Percentiles rank a stretch among this genome's conserved stretches.
phyloP scores from a whole-genome alignment of 2,329 filamentous ascomycete genomes.

The Colletotrichum abscissum region DNA sequence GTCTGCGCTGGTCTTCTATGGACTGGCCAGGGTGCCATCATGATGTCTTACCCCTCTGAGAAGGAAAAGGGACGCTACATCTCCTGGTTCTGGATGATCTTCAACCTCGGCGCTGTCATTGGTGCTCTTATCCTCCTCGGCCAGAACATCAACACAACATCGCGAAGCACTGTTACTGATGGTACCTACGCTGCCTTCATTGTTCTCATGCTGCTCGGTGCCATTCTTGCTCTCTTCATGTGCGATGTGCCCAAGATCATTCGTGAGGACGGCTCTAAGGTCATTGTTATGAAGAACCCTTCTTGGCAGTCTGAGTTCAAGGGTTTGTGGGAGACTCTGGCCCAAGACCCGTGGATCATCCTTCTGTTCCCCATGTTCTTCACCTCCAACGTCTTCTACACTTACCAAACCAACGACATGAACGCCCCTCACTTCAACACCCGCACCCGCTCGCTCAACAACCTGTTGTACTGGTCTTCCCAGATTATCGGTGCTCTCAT shows the following conservation, averaged over 20 bases:
- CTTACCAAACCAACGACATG: constrained; percentile 78
- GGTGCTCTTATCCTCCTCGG: constrained; percentile 81
- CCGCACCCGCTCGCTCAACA: constrained; percentile 81
- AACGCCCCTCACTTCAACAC: constrained; percentile 79
- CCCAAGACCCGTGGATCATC: constrained; percentile 77
- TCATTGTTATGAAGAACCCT: constrained; percentile 92
- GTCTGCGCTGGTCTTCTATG: constrained; percentile 84
- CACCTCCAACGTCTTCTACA: constrained; percentile 86
- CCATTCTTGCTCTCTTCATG: constrained; percentile 75
- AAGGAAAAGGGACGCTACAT: constrained; percentile 88
- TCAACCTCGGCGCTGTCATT: constrained; percentile 91
- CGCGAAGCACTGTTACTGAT: constrained; percentile 66
- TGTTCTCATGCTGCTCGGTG: constrained; percentile 81
- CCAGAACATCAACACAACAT: constrained; percentile 72
- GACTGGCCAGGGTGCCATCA: constrained; percentile 86
- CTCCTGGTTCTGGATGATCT: constrained; percentile 93
- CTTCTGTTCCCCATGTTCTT: constrained; percentile 86
- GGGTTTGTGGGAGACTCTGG: constrained; percentile 80
- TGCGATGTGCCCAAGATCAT: constrained; percentile 78
- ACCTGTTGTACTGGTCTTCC: constrained; percentile 80
- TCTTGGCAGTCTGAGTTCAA: constrained; percentile 83
- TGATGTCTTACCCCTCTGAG: constrained; percentile 91
- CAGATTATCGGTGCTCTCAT: constrained; percentile 82
- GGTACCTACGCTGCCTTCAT: constrained; percentile 92
- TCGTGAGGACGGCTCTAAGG: constrained; percentile 80